Percentiles rank a stretch among this genome's conserved stretches.
phyloP scores from a whole-genome alignment of 2,329 filamentous ascomycete genomes.

The Colletotrichum destructivum region DNA sequence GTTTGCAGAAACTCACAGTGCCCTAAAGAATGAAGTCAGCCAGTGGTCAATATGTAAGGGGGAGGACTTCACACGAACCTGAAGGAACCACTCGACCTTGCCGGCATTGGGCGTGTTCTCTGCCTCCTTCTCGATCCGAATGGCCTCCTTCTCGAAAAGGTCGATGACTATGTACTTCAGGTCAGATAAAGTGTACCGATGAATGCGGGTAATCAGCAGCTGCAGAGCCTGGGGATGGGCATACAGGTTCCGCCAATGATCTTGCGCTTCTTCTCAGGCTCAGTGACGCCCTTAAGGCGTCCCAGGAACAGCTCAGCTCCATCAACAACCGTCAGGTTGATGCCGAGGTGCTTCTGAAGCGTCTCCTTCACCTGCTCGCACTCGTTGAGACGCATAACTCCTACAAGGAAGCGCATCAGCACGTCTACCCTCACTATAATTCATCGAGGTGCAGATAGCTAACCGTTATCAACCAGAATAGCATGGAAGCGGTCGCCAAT shows the following conservation, averaged over 20 bases:
- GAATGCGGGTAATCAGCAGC: neutral
- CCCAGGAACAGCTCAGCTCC: constrained; percentile 83
- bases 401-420: constrained; percentile 39
- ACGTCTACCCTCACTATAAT: no score
- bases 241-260: constrained; percentile 81
- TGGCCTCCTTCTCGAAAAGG: constrained; percentile 69
- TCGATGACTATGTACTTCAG: constrained; percentile 50
- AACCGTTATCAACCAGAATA: constrained; percentile 86
- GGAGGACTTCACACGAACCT: constrained; percentile 55
- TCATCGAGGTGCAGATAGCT: neutral
- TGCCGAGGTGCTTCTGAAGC: constrained; percentile 83
- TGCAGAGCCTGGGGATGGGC: constrained; percentile 1
- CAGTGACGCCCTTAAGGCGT: constrained; percentile 80
- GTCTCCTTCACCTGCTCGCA: constrained; percentile 86
- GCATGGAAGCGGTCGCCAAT: constrained; percentile 87
- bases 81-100: constrained; percentile 87
- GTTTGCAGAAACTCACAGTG: constrained; percentile 52
- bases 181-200: constrained; percentile 15
- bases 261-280: constrained; percentile 91
- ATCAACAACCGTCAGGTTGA: constrained; percentile 92
- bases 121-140: constrained; percentile 77
- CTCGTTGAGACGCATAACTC: constrained; percentile 87
- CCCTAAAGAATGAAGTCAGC: constrained; percentile 58
- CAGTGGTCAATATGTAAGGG: neutral
- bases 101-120: constrained; percentile 77